Percentiles rank a stretch among this genome's conserved stretches.
phyloP scores from a whole-genome alignment of 2,329 filamentous ascomycete species.

The Verticillium albo-atrum region DNA sequence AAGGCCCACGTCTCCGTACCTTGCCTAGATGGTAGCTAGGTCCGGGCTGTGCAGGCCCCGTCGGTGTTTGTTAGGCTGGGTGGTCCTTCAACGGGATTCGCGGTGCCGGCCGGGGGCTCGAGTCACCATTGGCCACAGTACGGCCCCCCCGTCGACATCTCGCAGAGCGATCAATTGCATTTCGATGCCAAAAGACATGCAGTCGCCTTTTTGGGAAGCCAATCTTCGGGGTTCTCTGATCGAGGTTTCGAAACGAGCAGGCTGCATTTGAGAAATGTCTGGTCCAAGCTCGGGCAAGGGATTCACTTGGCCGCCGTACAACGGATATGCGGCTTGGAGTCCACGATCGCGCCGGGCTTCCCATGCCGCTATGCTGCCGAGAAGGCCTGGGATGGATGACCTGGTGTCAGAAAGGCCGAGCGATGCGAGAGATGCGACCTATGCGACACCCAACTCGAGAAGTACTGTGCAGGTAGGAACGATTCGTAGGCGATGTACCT shows the following conservation, averaged over 20 bases:
- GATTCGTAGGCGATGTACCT: background rate
- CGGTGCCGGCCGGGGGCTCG: constrained; percentile 3
- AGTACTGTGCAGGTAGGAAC: no score
- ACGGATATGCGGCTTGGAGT: background rate
- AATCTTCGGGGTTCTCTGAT: background rate
- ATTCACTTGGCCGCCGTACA: background rate
- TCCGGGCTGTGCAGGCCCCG: constrained; percentile 9
- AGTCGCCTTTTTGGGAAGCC: background rate
- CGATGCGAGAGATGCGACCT: no score
- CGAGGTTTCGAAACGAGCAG: background rate
- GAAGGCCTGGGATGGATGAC: background rate
- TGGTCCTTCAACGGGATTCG: constrained; percentile 3
- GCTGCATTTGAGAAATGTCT: background rate
- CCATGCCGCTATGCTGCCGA: background rate
- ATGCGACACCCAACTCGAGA: no score
- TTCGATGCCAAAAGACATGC: background rate
- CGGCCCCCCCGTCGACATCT: constrained; percentile 2
- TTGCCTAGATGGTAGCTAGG: constrained; percentile 1
- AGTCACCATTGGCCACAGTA: constrained; percentile 9
- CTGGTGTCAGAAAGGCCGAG: background rate
- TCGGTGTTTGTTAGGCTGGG: background rate
- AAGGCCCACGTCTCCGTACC: background rate
- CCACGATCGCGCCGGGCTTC: background rate
- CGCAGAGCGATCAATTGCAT: background rate
- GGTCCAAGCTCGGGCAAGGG: background rate